Percentiles rank a stretch among this genome's conserved stretches.
Evolutionary conservation across 345 rosid genomes (phyloP).

Genomic region (Brassica napus): DNA sequence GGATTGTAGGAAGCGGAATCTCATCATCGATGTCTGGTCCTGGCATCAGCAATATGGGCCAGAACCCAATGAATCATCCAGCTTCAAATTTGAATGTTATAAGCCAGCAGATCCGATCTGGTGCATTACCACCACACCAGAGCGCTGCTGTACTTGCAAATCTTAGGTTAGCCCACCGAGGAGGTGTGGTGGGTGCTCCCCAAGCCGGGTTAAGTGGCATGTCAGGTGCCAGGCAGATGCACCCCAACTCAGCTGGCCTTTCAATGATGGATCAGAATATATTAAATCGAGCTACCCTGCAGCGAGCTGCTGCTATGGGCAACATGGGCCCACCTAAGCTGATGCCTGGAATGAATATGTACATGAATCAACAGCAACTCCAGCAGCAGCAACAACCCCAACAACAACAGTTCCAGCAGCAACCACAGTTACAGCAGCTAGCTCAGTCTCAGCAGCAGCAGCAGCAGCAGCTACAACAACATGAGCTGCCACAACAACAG

Average conservation of each 20-base stretch:
- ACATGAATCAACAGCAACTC: slow-evolving; percentile 66
- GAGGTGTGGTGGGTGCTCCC: slow-evolving; percentile 50
- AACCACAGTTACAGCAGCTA: slow-evolving; percentile 47
- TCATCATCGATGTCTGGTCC: slow-evolving; percentile 75
- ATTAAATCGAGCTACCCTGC: slow-evolving; percentile 65
- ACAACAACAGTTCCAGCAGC: slow-evolving; percentile 43
- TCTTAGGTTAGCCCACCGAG: slow-evolving; percentile 39
- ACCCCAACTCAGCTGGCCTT: slow-evolving; percentile 58
- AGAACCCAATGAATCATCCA: slow-evolving; percentile 62
- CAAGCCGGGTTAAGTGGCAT: slow-evolving; percentile 71
- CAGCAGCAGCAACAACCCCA: slow-evolving; percentile 49
- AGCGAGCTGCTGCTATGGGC: slow-evolving; percentile 57
- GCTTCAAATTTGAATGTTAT: slow-evolving; percentile 52
- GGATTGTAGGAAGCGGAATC: slow-evolving; percentile 67
- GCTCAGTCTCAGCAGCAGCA: slow-evolving; percentile 43
- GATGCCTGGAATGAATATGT: slow-evolving; percentile 63
- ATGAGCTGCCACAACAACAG: slow-evolving; percentile 43
- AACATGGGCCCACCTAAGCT: slow-evolving; percentile 90
- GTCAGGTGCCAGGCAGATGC: slow-evolving; percentile 68
- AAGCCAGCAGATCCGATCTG: slow-evolving; percentile 61
- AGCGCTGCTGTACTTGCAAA: slow-evolving; percentile 36
- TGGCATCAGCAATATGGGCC: slow-evolving; percentile 61
- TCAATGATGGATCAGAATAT: slow-evolving; percentile 58
- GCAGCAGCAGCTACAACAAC: slow-evolving; percentile 38
- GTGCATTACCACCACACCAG: slow-evolving; percentile 45